Conservation (phyloP, 2,329 filamentous ascomycete genomes). For the Mycosphaerella arachidis region DNA sequence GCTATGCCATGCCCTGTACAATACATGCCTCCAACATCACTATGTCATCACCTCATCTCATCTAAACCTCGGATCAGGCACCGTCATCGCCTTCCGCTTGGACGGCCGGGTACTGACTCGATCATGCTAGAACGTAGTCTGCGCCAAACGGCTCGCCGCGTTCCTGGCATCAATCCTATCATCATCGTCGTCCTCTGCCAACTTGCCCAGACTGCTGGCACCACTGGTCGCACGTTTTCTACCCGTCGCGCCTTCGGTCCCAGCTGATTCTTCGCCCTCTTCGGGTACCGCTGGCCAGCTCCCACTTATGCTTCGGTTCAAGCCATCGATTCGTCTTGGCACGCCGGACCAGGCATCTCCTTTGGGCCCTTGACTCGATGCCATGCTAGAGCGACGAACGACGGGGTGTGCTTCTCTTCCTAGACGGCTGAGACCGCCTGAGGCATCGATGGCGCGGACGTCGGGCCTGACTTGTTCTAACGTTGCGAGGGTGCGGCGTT, state of each 20-base stretch:
- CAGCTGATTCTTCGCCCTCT: slow-evolving; percentile 43
- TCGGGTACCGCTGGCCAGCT: slow-evolving; percentile 58
- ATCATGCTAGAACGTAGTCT: slow-evolving; percentile 72
- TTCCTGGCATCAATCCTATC: slow-evolving; percentile 88
- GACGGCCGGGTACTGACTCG: background rate
- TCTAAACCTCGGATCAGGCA: background rate
- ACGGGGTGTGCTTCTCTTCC: slow-evolving; percentile 83
- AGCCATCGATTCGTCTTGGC: slow-evolving; percentile 72
- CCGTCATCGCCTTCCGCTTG: background rate
- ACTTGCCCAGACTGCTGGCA: slow-evolving; percentile 53
- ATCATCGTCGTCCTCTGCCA: slow-evolving; percentile 72
- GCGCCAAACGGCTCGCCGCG: slow-evolving; percentile 86
- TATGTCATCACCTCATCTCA: background rate
- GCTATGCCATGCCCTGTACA: background rate
- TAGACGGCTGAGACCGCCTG: slow-evolving; percentile 81
- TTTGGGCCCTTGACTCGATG: slow-evolving; percentile 88
- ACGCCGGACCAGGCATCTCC: slow-evolving; percentile 98
- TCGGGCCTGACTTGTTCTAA: slow-evolving; percentile 92
- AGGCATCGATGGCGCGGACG: slow-evolving; percentile 85
- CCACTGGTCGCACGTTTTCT: slow-evolving; percentile 47
- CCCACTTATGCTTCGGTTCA: slow-evolving; percentile 71
- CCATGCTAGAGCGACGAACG: slow-evolving; percentile 70
- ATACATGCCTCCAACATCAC: background rate
- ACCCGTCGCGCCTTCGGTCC: slow-evolving; percentile 41
- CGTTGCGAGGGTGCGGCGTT: slow-evolving; percentile 83